A percentile compares a stretch with the other conserved stretches of the same genome.
Conservation (phyloP, 805 yeast species). For the Yamadazyma nakazawae region DNA sequence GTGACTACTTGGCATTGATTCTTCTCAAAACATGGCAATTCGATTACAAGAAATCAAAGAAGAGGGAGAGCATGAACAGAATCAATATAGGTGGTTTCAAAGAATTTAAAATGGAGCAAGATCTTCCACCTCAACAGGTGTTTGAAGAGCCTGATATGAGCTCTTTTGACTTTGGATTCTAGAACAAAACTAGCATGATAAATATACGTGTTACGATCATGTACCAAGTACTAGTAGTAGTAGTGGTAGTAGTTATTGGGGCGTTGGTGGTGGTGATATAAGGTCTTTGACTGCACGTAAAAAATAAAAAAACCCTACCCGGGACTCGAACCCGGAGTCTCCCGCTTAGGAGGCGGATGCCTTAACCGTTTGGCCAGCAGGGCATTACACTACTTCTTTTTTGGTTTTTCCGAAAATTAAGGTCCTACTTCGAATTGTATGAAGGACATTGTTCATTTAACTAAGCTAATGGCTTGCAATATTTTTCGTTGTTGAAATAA, state of each 20-base stretch:
- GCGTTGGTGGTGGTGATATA: not conserved
- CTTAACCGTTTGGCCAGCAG: constrained; percentile 55
- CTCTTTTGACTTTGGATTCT: constrained; percentile 52
- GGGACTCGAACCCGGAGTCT: constrained; percentile 44
- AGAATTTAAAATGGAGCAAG: constrained; percentile 4
- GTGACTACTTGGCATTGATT: constrained; percentile 70
- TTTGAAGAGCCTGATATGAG: constrained; percentile 78
- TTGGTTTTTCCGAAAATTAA: too few relatives aligned
- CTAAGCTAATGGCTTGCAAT: too few relatives aligned
- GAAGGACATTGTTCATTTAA: too few relatives aligned
- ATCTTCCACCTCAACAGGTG: constrained; percentile 47
- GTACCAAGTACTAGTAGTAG: too few relatives aligned
- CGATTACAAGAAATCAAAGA: constrained; percentile 3
- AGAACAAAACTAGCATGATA: constrained; percentile 4
- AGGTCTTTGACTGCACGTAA: too few relatives aligned
- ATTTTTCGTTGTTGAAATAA: too few relatives aligned
- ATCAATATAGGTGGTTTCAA: constrained; percentile 2
- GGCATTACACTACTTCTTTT: constrained; percentile 20
- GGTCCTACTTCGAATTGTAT: too few relatives aligned
- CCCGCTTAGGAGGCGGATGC: constrained; percentile 48
- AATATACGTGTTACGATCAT: not conserved
- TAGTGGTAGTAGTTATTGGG: too few relatives aligned
- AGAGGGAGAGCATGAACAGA: constrained; percentile 1
- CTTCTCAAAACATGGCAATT: constrained; percentile 62
- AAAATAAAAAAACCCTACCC: constrained; percentile 28